Evolutionary conservation across 805 yeast species (phyloP), one percentile per base, ranked within the genome.

Genomic region (Kodamaea nitidulidarum): DNA sequence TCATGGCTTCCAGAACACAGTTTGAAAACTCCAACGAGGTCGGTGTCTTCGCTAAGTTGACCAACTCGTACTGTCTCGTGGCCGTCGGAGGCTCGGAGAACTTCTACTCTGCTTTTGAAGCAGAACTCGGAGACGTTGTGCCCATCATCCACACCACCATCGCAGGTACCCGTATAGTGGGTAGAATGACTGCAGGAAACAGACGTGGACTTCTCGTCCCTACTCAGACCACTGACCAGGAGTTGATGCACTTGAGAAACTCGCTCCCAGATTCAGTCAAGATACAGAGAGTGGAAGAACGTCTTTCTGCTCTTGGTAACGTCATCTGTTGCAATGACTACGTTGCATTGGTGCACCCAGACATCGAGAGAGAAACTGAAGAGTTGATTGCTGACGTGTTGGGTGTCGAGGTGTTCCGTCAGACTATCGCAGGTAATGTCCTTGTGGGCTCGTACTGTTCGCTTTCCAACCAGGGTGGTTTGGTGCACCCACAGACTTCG

Each of bases 361-460:
- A 93, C 70, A 88, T 93, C 50, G 99, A 93, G 73, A 83, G 98
- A 62, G 99, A 93, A 68, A 93, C 98, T 38, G 99, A 93, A 70
- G 99, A 93, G 71, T 72, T 93, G 53, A 93, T 93, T 60, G 95
- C 98, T 33, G 99, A 93, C 65, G 96, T 90, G 11, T 75, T 93
- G 43, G 99, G 98, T 44, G 99, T 93, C 39, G 99, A 93, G 69
- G 99, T 93, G 33, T 93, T 93, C 77, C 84, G 98, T 71, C 98
- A 93, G 68, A 93, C 99, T 35, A 90, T 93, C 54, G 97, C 98
- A 10, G 97, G 97, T 52, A 91, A 93, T 65, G 97, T 93, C 42
- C 75, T 93, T 45, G 98, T 93, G 39, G 99, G 99, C 42, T 85
- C 96, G 5, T 93, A 93, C 70, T 91, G 98, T 67, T 69, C 96